These are phyloP conservation scores for Prunus mume DNA, from an alignment of 306 rosid species.

Conservation along the genomic window DNA sequence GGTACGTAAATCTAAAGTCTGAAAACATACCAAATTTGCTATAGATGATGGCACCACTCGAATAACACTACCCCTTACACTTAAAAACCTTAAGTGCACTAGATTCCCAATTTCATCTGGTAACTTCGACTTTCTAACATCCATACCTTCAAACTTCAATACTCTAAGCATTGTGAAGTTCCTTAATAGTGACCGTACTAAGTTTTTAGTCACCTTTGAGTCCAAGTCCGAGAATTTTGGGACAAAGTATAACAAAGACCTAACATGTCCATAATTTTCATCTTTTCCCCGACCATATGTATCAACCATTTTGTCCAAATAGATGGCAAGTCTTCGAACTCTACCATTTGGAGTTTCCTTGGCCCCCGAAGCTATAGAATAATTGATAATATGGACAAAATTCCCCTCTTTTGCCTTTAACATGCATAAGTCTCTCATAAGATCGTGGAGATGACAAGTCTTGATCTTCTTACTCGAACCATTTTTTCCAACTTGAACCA, in stretches of 20 bases:
- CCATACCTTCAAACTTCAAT: background rate
- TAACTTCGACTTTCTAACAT: rapidly evolving
- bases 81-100: slow-evolving; percentile 8
- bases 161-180: background rate
- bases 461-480: background rate
- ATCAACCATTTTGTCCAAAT: background rate
- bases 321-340: background rate
- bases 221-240: too few relatives aligned
- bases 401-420: background rate
- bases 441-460: background rate
- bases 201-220: too few relatives aligned
- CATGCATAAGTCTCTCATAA: slow-evolving; percentile 6
- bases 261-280: background rate
- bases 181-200: background rate
- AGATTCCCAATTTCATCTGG: background rate
- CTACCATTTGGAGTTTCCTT: background rate
- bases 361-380: background rate
- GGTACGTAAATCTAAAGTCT: background rate
- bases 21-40: background rate
- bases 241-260: background rate
- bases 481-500: slow-evolving; percentile 2
- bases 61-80: background rate
- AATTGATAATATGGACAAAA: background rate
- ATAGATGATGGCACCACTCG: background rate
- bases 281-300: rapidly evolving